Conservation (phyloP, 768 basidiomycete genomes). For the Austroboletus eburneus region DNA sequence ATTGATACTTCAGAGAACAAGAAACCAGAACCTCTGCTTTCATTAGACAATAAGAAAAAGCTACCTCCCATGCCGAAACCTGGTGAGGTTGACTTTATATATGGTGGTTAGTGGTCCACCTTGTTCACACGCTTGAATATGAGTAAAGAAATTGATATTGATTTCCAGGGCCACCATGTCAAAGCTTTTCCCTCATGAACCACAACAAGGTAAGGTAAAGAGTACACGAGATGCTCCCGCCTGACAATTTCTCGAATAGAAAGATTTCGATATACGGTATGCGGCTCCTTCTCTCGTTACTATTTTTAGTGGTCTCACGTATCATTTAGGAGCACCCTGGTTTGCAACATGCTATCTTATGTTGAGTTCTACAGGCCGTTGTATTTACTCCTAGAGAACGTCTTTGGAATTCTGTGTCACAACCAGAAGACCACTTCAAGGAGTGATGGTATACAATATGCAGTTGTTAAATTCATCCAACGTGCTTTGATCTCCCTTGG, state of each 20-base stretch:
- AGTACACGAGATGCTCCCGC: background rate
- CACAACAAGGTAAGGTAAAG: slow-evolving; percentile 45
- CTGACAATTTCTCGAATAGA: slow-evolving; percentile 31
- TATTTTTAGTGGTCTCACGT: background rate
- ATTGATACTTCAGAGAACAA: slow-evolving; percentile 44
- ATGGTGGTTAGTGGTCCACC: slow-evolving; percentile 49
- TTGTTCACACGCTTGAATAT: background rate
- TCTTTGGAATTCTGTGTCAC: slow-evolving; percentile 54
- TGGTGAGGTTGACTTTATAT: slow-evolving; percentile 66
- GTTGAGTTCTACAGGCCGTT: slow-evolving; percentile 60
- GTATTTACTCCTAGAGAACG: slow-evolving; percentile 73
- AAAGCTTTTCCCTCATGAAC: slow-evolving; percentile 66
- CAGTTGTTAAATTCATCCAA: slow-evolving; percentile 64
- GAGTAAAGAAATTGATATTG: background rate
- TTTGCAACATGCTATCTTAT: slow-evolving; percentile 67
- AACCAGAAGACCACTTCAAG: slow-evolving; percentile 39
- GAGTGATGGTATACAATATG: slow-evolving; percentile 42
- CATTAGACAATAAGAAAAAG: slow-evolving; percentile 37
- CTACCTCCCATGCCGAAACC: slow-evolving; percentile 50
- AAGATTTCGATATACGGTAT: slow-evolving; percentile 58
- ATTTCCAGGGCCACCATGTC: slow-evolving; percentile 66
- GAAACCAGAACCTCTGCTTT: slow-evolving; percentile 36
- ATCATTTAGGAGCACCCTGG: slow-evolving; percentile 49
- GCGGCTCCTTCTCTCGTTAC: background rate
- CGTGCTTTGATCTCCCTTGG: slow-evolving; percentile 59